Conservation (phyloP, 805 yeast species). For the Wickerhamomyces canadensis region DNA sequence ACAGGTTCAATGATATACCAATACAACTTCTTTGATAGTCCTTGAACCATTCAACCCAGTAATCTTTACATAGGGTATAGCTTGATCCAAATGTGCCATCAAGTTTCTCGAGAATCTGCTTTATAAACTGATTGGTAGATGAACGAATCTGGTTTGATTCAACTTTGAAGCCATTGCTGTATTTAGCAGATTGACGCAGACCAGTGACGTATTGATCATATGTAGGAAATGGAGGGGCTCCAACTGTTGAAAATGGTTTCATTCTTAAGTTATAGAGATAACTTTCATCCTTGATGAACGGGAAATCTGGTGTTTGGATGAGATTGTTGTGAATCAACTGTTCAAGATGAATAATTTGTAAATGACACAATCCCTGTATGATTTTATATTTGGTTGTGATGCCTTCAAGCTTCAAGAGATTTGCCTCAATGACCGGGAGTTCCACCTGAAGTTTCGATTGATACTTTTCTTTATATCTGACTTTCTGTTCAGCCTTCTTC, state of each 20-base stretch:
- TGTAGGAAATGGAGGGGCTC: constrained; percentile 61
- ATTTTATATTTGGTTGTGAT: constrained; percentile 21
- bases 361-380: constrained; percentile 25
- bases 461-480: constrained; percentile 30
- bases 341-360: constrained; percentile 30
- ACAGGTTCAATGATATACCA: constrained; percentile 17
- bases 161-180: constrained; percentile 8
- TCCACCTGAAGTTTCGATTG: constrained; percentile 26
- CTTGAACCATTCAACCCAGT: constrained; percentile 27
- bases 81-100: constrained; percentile 22
- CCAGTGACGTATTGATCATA: constrained; percentile 19
- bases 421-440: constrained; percentile 31
- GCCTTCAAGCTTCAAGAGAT: constrained; percentile 21
- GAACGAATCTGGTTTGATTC: constrained; percentile 3
- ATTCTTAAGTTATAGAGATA: constrained; percentile 52
- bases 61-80: constrained; percentile 23
- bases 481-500: constrained; percentile 48
- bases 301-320: constrained; percentile 22
- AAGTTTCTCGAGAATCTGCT: constrained; percentile 10
- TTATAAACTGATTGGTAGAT: constrained; percentile 5
- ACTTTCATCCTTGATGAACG: constrained; percentile 24
- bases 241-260: constrained; percentile 77
- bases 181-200: constrained; percentile 11
- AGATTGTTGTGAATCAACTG: constrained; percentile 21
- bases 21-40: constrained; percentile 26